Conservation (phyloP, 148 eudicot genomes). For the Dianthus caryophyllus region DNA sequence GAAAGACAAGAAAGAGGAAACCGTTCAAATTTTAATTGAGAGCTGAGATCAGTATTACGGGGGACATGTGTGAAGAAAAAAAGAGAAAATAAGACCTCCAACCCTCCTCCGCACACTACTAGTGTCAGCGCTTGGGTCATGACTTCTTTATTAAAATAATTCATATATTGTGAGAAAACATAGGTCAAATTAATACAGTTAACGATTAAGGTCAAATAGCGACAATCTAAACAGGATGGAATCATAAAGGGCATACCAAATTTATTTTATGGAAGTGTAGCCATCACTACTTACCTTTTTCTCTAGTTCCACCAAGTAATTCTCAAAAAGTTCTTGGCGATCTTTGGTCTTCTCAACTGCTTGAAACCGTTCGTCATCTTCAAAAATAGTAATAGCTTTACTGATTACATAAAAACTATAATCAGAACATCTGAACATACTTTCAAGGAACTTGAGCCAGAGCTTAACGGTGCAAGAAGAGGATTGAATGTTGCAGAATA, state of each 20-base stretch:
- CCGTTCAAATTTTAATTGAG: no score
- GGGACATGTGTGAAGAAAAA: no score
- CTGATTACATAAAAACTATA: constrained; percentile 35
- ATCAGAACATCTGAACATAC: no score
- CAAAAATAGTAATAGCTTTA: constrained; percentile 83
- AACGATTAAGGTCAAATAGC: no score
- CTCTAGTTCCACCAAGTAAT: constrained; percentile 79
- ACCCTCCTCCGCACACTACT: no score
- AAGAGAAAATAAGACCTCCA: no score
- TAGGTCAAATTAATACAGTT: no score
- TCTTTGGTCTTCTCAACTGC: constrained; percentile 81
- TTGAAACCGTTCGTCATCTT: constrained; percentile 89
- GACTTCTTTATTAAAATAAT: no score
- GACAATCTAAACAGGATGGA: background rate
- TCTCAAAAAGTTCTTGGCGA: constrained; percentile 88
- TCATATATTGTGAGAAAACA: no score
- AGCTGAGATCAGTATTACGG: no score
- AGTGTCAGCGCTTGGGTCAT: no score
- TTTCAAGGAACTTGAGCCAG: no score
- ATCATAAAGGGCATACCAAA: background rate
- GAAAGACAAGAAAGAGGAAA: background rate
- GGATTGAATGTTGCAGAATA: constrained; percentile 3
- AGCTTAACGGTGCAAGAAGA: constrained; percentile 6
- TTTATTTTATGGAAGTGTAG: background rate
- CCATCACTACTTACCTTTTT: constrained; percentile 50